Base-by-base conservation (phyloP, 805 yeast genomes). In the Cyberlindnera mycetangii region DNA sequence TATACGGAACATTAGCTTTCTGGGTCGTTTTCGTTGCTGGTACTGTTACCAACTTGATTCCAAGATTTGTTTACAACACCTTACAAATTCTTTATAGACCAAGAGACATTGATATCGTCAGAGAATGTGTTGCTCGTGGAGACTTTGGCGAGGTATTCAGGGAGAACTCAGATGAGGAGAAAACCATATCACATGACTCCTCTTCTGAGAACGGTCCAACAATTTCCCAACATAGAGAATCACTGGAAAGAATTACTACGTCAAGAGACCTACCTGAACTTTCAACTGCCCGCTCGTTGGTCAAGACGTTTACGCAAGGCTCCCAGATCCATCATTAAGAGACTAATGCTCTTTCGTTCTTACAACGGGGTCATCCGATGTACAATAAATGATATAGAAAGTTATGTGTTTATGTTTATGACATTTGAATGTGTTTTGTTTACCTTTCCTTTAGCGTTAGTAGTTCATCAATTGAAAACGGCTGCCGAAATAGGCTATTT, bases 11-110 rank as follows among this genome's bases (percentile, higher is more conserved):
- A 7, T 70, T 79, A 4, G 58, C 76, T 3, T 81, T 75, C 56
- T 85, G 93, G 93, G 81, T 79, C 5, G 76, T 81, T 47, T 65
- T 76, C 42, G 74, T 79, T 50, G 71, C 79, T 45, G 89, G 89
- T 10, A 69, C 78, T 7, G 40, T 81, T 35, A 66, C 72, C 41
- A 83, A 88, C 61, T 60, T 85, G 50, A 52, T 83, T 7, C 95
- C 95, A 10, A 72, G 90, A 52, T 78, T 83, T 53, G 66, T 78
- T 3, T 76, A 46, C 69, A 57, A 87, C 79, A 61, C 72, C 72
- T 50, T 61, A 71, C 42, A 66, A 49, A 76, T 75, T 39, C 60
- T 81, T 21, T 76, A 70, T 55, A 67, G 61, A 52, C 95, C 93
- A 25, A 70, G 68, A 38, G 92, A 85, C 62, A 66, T 81, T 50